These are phyloP conservation scores for Claviceps monticola DNA, from an alignment of 2,329 filamentous ascomycete genomes.

Conservation along the genomic window DNA sequence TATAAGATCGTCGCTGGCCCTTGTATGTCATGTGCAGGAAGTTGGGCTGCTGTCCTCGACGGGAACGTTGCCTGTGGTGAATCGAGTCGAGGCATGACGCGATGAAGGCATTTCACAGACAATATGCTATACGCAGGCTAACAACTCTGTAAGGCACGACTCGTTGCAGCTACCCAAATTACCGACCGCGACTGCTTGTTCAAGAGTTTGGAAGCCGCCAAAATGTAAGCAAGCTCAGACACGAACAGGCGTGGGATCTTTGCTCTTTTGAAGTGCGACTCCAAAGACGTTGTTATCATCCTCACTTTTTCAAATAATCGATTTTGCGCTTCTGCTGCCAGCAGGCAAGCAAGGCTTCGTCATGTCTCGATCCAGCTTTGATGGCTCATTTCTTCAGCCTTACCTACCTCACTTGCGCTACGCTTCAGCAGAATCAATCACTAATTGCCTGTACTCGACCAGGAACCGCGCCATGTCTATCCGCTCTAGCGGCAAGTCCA, in stretches of 20 bases:
- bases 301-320: neutral
- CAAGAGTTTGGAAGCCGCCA: constrained; percentile 4
- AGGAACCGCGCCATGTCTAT: constrained; percentile 66
- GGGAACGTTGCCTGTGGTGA: no score
- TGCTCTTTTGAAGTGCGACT: neutral
- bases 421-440: constrained; percentile 9
- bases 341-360: neutral
- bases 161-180: neutral
- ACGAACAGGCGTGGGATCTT: neutral
- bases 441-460: constrained; percentile 14
- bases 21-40: neutral
- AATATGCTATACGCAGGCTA: neutral
- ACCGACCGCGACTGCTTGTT: neutral
- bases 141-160: neutral
- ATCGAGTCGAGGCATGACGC: neutral
- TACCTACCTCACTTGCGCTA: constrained; percentile 9
- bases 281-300: neutral
- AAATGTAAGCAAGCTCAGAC: constrained; percentile 4
- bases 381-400: constrained; percentile 13
- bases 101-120: neutral
- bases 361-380: constrained; percentile 22
- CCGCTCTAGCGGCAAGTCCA: constrained; percentile 48
- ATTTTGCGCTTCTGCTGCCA: neutral
- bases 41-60: no score
- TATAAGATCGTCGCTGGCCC: neutral